Conservation (phyloP, 2,329 filamentous ascomycete genomes). For the Cryphonectria naterciae region DNA sequence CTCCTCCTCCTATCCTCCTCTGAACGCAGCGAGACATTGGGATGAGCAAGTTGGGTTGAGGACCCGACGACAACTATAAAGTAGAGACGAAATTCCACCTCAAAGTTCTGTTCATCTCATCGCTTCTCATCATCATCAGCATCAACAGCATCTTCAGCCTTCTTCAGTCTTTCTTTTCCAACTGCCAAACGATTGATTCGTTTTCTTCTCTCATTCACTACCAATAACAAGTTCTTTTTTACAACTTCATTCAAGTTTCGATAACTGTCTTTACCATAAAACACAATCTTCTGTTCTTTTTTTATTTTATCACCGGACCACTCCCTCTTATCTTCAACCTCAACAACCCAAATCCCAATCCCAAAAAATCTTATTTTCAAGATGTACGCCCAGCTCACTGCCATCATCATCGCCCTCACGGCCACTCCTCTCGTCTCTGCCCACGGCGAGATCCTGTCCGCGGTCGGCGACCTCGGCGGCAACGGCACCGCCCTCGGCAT, state of each 20-base stretch:
- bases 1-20: background rate
- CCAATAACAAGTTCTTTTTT: background rate
- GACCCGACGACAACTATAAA: slow-evolving; percentile 16
- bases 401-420: slow-evolving; percentile 29
- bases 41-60: background rate
- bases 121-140: slow-evolving; percentile 12
- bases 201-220: slow-evolving; percentile 18
- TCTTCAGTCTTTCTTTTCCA: slow-evolving; percentile 6
- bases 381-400: slow-evolving; percentile 30
- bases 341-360: too few species aligned
- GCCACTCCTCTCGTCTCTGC: slow-evolving; percentile 36
- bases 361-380: slow-evolving; percentile 28
- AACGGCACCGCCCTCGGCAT: slow-evolving; percentile 46
- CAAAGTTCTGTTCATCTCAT: background rate
- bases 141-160: slow-evolving; percentile 21
- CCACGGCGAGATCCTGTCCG: slow-evolving; percentile 36
- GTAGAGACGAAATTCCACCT: background rate
- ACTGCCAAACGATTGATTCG: slow-evolving; percentile 21
- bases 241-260: background rate
- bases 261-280: slow-evolving; percentile 17
- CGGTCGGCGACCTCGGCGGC: slow-evolving; percentile 41
- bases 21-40: background rate
- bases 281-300: background rate
- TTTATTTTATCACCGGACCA: background rate
- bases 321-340: background rate